A percentile compares a stretch with the other conserved stretches of the same genome.
Evolutionary conservation across 2,329 filamentous ascomycete species (phyloP).

Genomic region (Nemania diffusa): DNA sequence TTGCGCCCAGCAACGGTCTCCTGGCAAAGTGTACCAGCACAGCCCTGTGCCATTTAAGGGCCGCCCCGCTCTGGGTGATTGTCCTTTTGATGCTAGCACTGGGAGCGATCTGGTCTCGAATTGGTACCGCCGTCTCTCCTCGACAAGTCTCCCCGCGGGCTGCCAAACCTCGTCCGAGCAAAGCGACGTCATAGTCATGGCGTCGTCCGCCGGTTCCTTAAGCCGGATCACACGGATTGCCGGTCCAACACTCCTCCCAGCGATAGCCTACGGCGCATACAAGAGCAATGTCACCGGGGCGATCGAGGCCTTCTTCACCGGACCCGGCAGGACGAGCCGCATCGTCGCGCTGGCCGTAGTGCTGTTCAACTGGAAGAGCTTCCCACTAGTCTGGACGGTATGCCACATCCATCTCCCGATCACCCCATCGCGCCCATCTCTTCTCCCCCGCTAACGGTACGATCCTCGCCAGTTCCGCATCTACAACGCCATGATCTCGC

Average conservation of each 20-base stretch:
- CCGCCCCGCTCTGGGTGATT: slow-evolving; percentile 56
- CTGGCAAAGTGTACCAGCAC: slow-evolving; percentile 57
- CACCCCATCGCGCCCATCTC: not conserved
- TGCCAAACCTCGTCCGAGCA: slow-evolving; percentile 14
- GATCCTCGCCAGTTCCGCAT: slow-evolving; percentile 62
- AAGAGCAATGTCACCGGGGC: slow-evolving; percentile 56
- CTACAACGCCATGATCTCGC: slow-evolving; percentile 65
- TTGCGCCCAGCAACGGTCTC: slow-evolving; percentile 43
- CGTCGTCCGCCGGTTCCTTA: slow-evolving; percentile 42
- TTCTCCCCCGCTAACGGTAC: not conserved
- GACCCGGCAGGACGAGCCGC: slow-evolving; percentile 64
- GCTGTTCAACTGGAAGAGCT: slow-evolving; percentile 75
- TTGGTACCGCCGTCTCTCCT: slow-evolving; percentile 30
- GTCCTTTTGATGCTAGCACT: slow-evolving; percentile 53
- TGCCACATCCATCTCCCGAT: slow-evolving; percentile 45
- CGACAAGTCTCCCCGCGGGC: slow-evolving; percentile 23
- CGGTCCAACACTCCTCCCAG: slow-evolving; percentile 56
- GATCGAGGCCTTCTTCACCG: slow-evolving; percentile 60
- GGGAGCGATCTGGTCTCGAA: slow-evolving; percentile 49
- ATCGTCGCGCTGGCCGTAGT: slow-evolving; percentile 66
- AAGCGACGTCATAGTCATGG: slow-evolving; percentile 39
- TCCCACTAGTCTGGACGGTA: slow-evolving; percentile 82
- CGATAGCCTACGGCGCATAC: slow-evolving; percentile 60
- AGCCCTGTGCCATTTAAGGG: slow-evolving; percentile 54
- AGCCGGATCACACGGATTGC: slow-evolving; percentile 38